phyloP scores from a whole-genome alignment of 2,329 filamentous ascomycete species.

The Bipolaris cookei region DNA sequence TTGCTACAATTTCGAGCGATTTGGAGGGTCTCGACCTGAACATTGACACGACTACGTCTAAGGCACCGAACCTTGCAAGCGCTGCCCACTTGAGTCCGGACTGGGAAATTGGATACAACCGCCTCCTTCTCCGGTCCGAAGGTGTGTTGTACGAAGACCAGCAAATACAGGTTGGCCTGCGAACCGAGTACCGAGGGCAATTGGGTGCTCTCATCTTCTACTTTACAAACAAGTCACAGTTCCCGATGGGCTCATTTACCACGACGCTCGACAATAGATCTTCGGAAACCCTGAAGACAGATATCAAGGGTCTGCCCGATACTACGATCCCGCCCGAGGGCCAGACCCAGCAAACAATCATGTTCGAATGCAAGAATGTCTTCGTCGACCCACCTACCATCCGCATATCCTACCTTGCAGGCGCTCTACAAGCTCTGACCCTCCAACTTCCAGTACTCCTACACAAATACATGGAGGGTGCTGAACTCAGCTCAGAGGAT shows the following conservation, averaged over 20 bases:
- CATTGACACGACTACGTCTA: constrained; percentile 63
- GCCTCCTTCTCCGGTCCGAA: constrained; percentile 77
- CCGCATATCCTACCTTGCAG: constrained; percentile 90
- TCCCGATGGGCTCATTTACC: constrained; percentile 86
- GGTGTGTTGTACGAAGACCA: constrained; percentile 94
- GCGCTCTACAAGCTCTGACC: constrained; percentile 89
- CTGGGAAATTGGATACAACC: constrained; percentile 90
- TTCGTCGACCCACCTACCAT: constrained; percentile 89
- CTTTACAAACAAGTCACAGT: constrained; percentile 91
- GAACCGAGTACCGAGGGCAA: constrained; percentile 93
- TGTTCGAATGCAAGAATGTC: constrained; percentile 85
- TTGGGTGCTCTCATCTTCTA: constrained; percentile 95
- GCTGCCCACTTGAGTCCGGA: constrained; percentile 91
- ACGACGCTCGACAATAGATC: constrained; percentile 83
- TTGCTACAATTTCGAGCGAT: constrained; percentile 60
- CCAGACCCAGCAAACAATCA: constrained; percentile 91
- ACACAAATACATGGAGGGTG: constrained; percentile 97
- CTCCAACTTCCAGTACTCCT: constrained; percentile 85
- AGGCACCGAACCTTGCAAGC: constrained; percentile 84
- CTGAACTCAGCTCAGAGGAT: constrained; percentile 84
- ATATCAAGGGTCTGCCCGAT: constrained; percentile 87
- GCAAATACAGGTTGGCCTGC: constrained; percentile 88
- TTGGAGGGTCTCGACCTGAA: constrained; percentile 83
- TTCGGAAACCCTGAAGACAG: constrained; percentile 75
- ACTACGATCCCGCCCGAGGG: constrained; percentile 74